Evolutionary conservation across 257 asterid species (phyloP), one percentile per base, ranked within the genome.

Genomic region (Cordia subcordata): DNA sequence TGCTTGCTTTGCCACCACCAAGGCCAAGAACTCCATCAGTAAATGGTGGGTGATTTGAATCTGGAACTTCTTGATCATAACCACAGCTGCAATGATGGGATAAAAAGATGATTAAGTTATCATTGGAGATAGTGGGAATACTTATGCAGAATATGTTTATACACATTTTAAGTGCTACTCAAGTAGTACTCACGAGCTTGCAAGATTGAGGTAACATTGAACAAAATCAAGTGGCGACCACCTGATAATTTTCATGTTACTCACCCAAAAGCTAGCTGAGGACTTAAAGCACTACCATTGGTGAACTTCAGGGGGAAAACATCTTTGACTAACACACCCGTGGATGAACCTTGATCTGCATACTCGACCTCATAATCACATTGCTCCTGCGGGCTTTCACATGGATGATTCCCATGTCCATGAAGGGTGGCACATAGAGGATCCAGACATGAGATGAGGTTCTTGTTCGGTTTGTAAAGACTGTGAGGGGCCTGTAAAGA

Each of bases 21-120:
- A 88, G 96, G 64, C 99, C 99, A 18, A 92, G 95, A 58, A 92
- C 88, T 62, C 97, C 99, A 58, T 92, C 99, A 0, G 94, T 77
- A 62, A 17, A 81, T 55, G 92, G 86, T 47, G 77, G 75, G 63
- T 71, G 77, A 20, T 67, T 22, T 13, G 79, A 33, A 70, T 76
- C 81, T n/a, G 67, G 73, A 65, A 81, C 79, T 77, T 84, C 85
- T 79, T 92, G 99, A 70, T 81, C 63, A 73, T 92, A 92, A 52
- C 96, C 97, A 58, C 97, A 88, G 71, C 99, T 92, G 68, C 57
- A 75, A 65, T 40, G 27, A 61, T 4, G 21, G 45, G 20, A 53
- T 8, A 13, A 62, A 53, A 11, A 59, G 21, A 65, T 53, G 32
- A 15, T 45, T 16, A 20, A 19, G 20, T 52, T 0, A 52, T 21